Conservation (phyloP, 2,329 filamentous ascomycete species). For the Torrubiellomyces zombiae region DNA sequence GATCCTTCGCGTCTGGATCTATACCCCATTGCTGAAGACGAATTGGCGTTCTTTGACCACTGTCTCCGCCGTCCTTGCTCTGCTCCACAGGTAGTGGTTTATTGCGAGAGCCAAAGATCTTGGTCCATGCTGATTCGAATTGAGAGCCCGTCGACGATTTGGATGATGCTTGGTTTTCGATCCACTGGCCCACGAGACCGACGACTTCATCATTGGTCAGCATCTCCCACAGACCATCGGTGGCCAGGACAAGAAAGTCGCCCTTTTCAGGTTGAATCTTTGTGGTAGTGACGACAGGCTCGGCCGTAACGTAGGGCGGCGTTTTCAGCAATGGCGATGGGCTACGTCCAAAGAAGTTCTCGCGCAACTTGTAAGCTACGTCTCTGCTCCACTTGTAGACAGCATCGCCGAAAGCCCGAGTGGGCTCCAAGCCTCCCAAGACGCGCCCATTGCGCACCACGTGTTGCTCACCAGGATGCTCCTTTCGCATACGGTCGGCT, state of each 20-base stretch:
- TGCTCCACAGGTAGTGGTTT: constrained; percentile 62
- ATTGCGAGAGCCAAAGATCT: constrained; percentile 34
- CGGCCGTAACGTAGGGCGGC: constrained; percentile 91
- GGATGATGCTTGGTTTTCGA: constrained; percentile 52
- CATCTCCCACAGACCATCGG: constrained; percentile 98
- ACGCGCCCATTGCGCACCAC: constrained; percentile 83
- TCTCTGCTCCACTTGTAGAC: constrained; percentile 92
- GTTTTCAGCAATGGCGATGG: constrained; percentile 67
- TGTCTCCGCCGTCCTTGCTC: constrained; percentile 25
- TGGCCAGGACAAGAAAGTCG: constrained; percentile 92
- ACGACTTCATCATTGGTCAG: constrained; percentile 96
- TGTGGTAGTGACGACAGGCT: constrained; percentile 86
- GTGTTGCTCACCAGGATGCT: constrained; percentile 78
- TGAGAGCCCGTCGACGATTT: constrained; percentile 38
- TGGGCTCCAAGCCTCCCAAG: constrained; percentile 80
- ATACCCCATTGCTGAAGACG: constrained; percentile 86
- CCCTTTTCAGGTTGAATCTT: constrained; percentile 77
- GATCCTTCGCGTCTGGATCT: constrained; percentile 50
- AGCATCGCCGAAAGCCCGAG: constrained; percentile 87
- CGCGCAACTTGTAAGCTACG: constrained; percentile 65
- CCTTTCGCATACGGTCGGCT: constrained; percentile 61
- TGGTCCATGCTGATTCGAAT: constrained; percentile 53
- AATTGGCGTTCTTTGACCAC: constrained; percentile 75
- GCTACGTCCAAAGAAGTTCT: constrained; percentile 73
- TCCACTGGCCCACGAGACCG: constrained; percentile 90